Evolutionary conservation across 2,329 filamentous ascomycete genomes (phyloP), one percentile per base, ranked within the genome.

Genomic region (Aspergillus carbonarius): DNA sequence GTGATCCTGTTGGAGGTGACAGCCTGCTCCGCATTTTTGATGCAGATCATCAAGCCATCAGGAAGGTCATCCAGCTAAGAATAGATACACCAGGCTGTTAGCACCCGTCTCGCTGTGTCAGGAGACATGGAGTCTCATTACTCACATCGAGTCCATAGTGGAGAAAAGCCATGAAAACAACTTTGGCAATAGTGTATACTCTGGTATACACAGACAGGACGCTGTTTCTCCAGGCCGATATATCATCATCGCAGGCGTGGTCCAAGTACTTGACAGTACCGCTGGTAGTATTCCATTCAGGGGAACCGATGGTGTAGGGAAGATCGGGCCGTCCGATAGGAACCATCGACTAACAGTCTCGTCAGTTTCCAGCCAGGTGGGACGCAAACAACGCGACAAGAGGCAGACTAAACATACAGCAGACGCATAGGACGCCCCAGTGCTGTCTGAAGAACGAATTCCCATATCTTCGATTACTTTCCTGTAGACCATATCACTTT

Each of bases 131-230:
- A 9, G 8, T 30, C n/a, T 20, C 7, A 5, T 25, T 23, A 58
- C 68, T 32, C 66, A 77, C 75, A 60, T 74, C 70, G 10, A 70
- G 62, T 0, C 71, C 74, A 58, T 74, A 77, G 42, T 68, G 68
- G 48, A 67, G 44, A 48, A 75, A 69, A 9, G 70, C 60, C 30
- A 69, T 68, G 34, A 71, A 62, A 30, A 75, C 54, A 12, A 76
- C 60, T 50, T 77, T 78, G 20, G 74, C 71, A 47, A 74, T 60
- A 1, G 71, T 65, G 56, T 76, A 77, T 9, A 77, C 65, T 53
- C 68, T 72, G 23, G 64, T 58, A 35, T 71, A 73, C 10, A 75
- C 67, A 1, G 60, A 61, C 46, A 76, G 54, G 5, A 75, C 69
- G 18, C 61, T 67, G 2, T 63, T 57, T 12, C 70, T 60, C 54